Evolutionary conservation across 345 rosid species (phyloP).

Genomic region (Syzygium aromaticum): DNA sequence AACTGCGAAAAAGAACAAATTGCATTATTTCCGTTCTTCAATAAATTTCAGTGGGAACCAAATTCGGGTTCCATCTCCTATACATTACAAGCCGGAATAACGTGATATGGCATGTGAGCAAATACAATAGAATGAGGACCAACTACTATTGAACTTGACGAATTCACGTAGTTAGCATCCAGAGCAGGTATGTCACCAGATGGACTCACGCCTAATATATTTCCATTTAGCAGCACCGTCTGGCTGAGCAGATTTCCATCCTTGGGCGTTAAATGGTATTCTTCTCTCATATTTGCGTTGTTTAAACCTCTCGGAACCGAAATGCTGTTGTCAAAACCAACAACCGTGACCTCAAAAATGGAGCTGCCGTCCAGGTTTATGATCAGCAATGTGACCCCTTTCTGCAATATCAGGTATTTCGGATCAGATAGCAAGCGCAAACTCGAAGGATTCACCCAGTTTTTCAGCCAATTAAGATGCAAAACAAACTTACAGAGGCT

Average conservation of each 20-base stretch:
- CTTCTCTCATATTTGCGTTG: constrained; percentile 42
- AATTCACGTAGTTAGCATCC: constrained; percentile 39
- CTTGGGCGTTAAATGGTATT: constrained; percentile 73
- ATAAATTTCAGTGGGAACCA: background rate
- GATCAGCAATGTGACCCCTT: constrained; percentile 55
- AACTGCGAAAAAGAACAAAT: background rate
- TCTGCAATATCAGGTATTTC: constrained; percentile 35
- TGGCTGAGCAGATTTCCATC: constrained; percentile 80
- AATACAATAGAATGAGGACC: constrained; percentile 68
- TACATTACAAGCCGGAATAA: constrained; percentile 45
- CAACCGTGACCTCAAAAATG: constrained; percentile 31
- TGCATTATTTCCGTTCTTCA: background rate
- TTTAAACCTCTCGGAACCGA: constrained; percentile 8
- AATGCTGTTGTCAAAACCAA: constrained; percentile 12
- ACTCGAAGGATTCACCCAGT: background rate
- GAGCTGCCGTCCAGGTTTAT: constrained; percentile 70
- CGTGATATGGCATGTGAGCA: constrained; percentile 38
- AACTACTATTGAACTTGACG: constrained; percentile 35
- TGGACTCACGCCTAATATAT: constrained; percentile 44
- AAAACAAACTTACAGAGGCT: constrained; percentile 4
- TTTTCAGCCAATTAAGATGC: background rate
- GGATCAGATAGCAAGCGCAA: background rate
- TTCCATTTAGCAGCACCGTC: constrained; percentile 72
- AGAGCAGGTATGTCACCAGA: constrained; percentile 56
- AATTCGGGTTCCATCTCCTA: constrained; percentile 12